Evolutionary conservation across 768 basidiomycete species (phyloP).

Genomic region (Dentipellis fragilis): DNA sequence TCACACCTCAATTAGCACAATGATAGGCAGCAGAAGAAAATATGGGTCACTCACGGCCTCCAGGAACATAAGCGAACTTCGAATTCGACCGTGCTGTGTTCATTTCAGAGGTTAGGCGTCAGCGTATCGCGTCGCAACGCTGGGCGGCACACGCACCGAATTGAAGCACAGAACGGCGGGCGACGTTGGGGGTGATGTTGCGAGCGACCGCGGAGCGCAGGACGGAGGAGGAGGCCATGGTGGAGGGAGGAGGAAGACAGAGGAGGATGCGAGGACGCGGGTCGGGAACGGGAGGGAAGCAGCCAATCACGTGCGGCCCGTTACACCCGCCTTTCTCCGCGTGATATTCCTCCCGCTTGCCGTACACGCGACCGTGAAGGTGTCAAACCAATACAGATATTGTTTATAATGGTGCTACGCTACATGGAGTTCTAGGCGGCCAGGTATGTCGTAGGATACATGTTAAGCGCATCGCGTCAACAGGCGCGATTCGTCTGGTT

Average conservation of each 20-base stretch:
- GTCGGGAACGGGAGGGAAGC: not conserved
- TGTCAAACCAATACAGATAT: too few relatives aligned
- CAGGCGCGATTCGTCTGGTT: too few relatives aligned
- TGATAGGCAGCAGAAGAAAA: not conserved
- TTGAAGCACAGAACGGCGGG: not conserved
- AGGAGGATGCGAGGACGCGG: not conserved
- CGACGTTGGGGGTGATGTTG: conserved; percentile 2
- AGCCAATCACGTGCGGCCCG: not conserved
- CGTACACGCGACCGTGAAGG: too few relatives aligned
- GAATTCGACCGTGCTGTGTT: conserved; percentile 7
- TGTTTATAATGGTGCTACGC: too few relatives aligned
- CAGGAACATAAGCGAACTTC: conserved; percentile 43
- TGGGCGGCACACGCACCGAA: not conserved
- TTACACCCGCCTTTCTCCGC: not conserved
- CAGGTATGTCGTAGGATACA: too few relatives aligned
- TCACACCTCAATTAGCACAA: not conserved
- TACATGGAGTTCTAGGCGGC: too few relatives aligned
- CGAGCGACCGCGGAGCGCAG: not conserved
- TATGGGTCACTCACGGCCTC: conserved; percentile 47
- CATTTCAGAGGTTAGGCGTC: not conserved
- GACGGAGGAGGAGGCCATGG: not conserved
- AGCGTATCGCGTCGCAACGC: not conserved
- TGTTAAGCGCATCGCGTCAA: too few relatives aligned
- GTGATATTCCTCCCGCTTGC: not conserved
- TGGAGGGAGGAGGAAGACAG: not conserved